Evolutionary conservation across 768 basidiomycete species (phyloP).

Genomic region (Dentipellis fragilis): DNA sequence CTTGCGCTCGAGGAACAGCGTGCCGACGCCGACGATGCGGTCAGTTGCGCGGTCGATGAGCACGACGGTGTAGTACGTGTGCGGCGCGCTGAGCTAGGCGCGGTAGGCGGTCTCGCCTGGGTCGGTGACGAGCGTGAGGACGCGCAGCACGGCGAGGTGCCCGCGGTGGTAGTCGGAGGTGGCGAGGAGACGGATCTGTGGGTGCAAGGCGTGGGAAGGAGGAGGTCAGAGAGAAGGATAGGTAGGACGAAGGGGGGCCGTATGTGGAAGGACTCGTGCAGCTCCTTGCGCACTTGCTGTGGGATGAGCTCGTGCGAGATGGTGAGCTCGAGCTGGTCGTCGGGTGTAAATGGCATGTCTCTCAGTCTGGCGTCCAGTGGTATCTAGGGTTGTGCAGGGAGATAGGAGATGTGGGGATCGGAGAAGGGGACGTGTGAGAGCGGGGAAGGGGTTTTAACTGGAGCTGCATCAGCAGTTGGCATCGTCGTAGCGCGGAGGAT

Average conservation of each 20-base stretch:
- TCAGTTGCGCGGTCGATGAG: slow-evolving; percentile 69
- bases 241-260: slow-evolving; percentile 13
- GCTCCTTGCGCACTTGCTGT: slow-evolving; percentile 40
- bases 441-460: too few species aligned
- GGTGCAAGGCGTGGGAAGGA: slow-evolving; percentile 23
- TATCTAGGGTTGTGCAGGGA: too few species aligned
- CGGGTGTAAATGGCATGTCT: slow-evolving; percentile 34
- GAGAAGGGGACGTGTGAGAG: too few species aligned
- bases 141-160: slow-evolving; percentile 74
- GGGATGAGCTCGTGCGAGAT: slow-evolving; percentile 71
- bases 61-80: slow-evolving; percentile 73
- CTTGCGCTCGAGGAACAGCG: slow-evolving; percentile 87
- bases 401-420: too few species aligned
- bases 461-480: too few species aligned
- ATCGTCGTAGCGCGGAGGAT: too few species aligned
- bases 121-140: slow-evolving; percentile 62
- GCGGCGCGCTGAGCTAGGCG: slow-evolving; percentile 57
- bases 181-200: slow-evolving; percentile 76
- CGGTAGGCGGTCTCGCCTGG: slow-evolving; percentile 59
- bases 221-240: neutral
- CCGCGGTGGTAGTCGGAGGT: slow-evolving; percentile 74
- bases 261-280: slow-evolving; percentile 64
- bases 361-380: too few species aligned
- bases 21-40: slow-evolving; percentile 74
- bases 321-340: slow-evolving; percentile 62